These are phyloP conservation scores for Camellia oleifera DNA, from an alignment of 179 eudicot species.

Conservation along the genomic window DNA sequence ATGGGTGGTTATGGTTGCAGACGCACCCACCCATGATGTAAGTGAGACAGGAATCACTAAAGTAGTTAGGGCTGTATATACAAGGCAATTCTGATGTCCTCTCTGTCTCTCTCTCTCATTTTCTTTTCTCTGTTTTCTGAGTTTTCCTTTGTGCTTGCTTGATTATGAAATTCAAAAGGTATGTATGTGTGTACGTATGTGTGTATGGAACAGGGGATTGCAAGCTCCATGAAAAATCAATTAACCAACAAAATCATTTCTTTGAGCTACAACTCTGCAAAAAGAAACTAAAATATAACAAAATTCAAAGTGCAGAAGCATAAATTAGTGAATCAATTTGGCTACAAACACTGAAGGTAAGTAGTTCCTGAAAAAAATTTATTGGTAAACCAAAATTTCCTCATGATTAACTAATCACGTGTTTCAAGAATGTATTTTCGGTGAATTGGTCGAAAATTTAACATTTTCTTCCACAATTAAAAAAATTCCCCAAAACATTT, in stretches of 20 bases:
- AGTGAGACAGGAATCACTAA: too few species aligned
- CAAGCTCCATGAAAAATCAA: not conserved
- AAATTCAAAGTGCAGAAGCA: not conserved
- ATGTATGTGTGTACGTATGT: too few species aligned
- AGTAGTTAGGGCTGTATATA: too few species aligned
- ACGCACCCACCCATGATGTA: too few species aligned
- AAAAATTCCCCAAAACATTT: not conserved
- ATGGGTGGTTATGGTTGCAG: too few species aligned
- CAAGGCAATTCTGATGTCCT: too few species aligned
- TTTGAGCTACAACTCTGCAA: not conserved
- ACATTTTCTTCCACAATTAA: not conserved
- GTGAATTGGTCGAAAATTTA: not conserved
- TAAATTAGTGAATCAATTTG: not conserved
- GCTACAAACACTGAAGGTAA: not conserved
- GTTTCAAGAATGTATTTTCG: not conserved
- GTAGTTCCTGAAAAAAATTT: not conserved
- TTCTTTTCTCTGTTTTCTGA: too few species aligned
- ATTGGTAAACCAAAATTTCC: not conserved
- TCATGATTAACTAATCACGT: not conserved
- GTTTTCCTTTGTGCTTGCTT: too few species aligned
- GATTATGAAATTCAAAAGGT: too few species aligned
- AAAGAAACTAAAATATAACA: not conserved
- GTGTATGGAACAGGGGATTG: too few species aligned
- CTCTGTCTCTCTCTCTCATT: too few species aligned
- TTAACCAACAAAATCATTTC: conserved; percentile 2